Percentiles rank a stretch among this genome's conserved stretches.
phyloP scores from a whole-genome alignment of 805 yeast species.

The Lipomyces yamanashiensis region DNA sequence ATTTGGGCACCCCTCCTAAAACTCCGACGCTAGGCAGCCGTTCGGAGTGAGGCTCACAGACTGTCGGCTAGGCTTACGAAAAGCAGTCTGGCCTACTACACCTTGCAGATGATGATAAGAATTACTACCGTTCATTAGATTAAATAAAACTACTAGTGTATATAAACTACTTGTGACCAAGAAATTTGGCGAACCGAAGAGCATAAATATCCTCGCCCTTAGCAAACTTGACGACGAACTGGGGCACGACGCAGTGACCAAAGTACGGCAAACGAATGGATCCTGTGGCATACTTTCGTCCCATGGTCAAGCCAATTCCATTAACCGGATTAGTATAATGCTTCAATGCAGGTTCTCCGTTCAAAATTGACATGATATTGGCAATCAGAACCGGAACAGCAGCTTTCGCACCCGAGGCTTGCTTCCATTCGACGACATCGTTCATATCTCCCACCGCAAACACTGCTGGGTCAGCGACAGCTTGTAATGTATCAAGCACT shows the following conservation, averaged over 20 bases:
- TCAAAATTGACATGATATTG: conserved; percentile 9
- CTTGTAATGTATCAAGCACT: conserved; percentile 12
- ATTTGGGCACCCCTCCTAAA: no score
- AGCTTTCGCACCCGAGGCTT: not conserved
- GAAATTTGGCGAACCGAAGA: not conserved
- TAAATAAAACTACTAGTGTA: no score
- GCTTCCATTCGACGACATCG: conserved; percentile 19
- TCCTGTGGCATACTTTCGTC: not conserved
- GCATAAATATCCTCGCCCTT: conserved; percentile 1
- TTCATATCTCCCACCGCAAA: conserved; percentile 28
- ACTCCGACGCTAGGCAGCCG: no score
- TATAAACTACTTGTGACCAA: not conserved
- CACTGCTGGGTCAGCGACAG: not conserved
- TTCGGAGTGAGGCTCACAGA: no score
- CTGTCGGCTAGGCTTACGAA: not conserved
- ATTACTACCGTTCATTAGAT: not conserved
- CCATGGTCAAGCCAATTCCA: conserved; percentile 1
- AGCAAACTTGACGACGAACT: not conserved
- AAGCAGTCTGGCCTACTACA: not conserved
- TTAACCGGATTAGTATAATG: not conserved
- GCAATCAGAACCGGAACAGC: not conserved
- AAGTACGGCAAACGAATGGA: not conserved
- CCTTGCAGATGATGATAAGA: not conserved
- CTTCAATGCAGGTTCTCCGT: not conserved
- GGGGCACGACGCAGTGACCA: not conserved